Evolutionary conservation across 2,329 filamentous ascomycete species (phyloP).

Genomic region (Venturiaceae sp.): DNA sequence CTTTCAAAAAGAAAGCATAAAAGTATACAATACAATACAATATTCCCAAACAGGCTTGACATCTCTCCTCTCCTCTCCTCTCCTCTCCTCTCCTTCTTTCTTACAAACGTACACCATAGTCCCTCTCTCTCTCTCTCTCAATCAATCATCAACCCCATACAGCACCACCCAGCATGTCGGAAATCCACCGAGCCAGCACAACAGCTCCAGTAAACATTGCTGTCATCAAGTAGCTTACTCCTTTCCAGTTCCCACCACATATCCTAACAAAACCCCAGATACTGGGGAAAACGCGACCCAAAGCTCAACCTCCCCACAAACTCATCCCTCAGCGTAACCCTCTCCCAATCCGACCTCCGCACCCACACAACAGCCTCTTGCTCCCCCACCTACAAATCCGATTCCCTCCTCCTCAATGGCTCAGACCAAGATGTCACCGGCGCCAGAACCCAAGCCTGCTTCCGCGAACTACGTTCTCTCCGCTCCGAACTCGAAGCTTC

Average conservation of each 20-base stretch:
- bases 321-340: conserved; percentile 91
- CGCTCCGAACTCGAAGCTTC: conserved; percentile 65
- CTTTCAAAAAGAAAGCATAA: too few relatives aligned
- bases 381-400: conserved; percentile 58
- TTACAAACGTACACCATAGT: background rate
- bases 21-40: too few relatives aligned
- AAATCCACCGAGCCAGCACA: conserved; percentile 82
- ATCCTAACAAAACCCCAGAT: conserved; percentile 30
- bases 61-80: too few relatives aligned
- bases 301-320: conserved; percentile 96
- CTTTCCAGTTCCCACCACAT: conserved; percentile 13
- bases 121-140: background rate
- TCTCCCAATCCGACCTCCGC: conserved; percentile 86
- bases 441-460: conserved; percentile 87
- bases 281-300: conserved; percentile 96
- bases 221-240: conserved; percentile 69
- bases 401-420: conserved; percentile 79
- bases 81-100: background rate
- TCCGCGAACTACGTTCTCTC: conserved; percentile 72
- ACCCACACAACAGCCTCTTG: conserved; percentile 94
- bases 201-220: conserved; percentile 97
- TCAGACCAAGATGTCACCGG: conserved; percentile 74
- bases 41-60: too few relatives aligned
- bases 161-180: background rate
- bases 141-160: background rate